A percentile compares a stretch with the other conserved stretches of the same genome.
Conservation (phyloP, 805 yeast genomes). For the Myxozyma monticola region DNA sequence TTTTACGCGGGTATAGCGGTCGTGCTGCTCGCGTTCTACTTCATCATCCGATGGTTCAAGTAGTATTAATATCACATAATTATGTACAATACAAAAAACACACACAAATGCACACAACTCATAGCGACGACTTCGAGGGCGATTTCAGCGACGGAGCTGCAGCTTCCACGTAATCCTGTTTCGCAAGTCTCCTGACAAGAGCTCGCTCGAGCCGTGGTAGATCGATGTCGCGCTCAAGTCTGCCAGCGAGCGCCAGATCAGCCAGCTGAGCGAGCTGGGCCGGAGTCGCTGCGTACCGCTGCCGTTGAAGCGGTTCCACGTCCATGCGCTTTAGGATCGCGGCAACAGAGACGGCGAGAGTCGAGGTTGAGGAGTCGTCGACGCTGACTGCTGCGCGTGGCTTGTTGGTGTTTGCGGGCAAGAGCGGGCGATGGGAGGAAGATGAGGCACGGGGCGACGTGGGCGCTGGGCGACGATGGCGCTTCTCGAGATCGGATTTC, state of each 20-base stretch:
- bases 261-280: slow-evolving; percentile 7
- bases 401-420: too few species aligned
- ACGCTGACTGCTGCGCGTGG: too few species aligned
- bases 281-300: slow-evolving; percentile 13
- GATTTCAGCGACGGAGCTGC: slow-evolving; percentile 2
- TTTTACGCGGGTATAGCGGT: slow-evolving; percentile 73
- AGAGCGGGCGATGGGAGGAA: too few species aligned
- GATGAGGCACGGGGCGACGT: too few species aligned
- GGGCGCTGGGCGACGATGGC: too few species aligned
- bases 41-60: slow-evolving; percentile 59
- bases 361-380: too few species aligned
- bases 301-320: slow-evolving; percentile 6
- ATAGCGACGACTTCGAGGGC: slow-evolving; percentile 2
- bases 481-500: too few species aligned
- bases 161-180: slow-evolving; percentile 21
- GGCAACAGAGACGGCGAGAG: slow-evolving; percentile 6
- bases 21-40: slow-evolving; percentile 65
- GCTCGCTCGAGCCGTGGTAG: slow-evolving; percentile 8
- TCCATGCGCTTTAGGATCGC: slow-evolving; percentile 8
- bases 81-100: slow-evolving; percentile 3
- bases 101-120: slow-evolving; percentile 3
- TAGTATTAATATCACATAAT: too few species aligned
- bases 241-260: slow-evolving; percentile 14
- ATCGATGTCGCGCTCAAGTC: slow-evolving; percentile 4
- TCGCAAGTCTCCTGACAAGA: slow-evolving; percentile 9